phyloP scores from a whole-genome alignment of 2,329 filamentous ascomycete genomes.

The Pestalotiopsis sp. region DNA sequence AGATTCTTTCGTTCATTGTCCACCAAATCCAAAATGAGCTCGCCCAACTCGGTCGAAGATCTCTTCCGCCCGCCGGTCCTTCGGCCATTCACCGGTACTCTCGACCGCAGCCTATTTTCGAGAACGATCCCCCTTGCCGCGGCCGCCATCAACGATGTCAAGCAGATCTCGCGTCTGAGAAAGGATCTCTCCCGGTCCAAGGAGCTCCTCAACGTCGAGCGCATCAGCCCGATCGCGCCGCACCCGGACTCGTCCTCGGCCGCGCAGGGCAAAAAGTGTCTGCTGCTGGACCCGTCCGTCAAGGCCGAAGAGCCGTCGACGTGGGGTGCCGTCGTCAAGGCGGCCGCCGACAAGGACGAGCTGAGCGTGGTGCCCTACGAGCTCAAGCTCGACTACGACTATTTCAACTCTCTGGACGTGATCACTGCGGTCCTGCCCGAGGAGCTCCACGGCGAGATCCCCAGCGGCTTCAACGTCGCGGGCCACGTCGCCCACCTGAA shows the following conservation, averaged over 20 bases:
- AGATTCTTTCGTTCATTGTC: not conserved
- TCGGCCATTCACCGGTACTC: slow-evolving; percentile 69
- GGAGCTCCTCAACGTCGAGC: slow-evolving; percentile 67
- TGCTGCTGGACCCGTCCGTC: slow-evolving; percentile 60
- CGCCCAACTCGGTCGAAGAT: slow-evolving; percentile 37
- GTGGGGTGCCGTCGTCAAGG: slow-evolving; percentile 71
- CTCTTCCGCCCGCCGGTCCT: slow-evolving; percentile 79
- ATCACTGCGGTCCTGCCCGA: slow-evolving; percentile 80
- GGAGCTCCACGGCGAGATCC: slow-evolving; percentile 77
- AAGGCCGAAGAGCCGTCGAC: slow-evolving; percentile 65
- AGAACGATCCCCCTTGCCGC: slow-evolving; percentile 77
- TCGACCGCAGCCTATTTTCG: slow-evolving; percentile 83
- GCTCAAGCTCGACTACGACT: slow-evolving; percentile 76
- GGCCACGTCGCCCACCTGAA: slow-evolving; percentile 95
- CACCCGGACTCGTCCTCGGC: slow-evolving; percentile 61
- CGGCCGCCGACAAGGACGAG: slow-evolving; percentile 69
- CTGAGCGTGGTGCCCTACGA: slow-evolving; percentile 75
- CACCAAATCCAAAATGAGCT: not conserved
- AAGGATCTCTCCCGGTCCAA: slow-evolving; percentile 64
- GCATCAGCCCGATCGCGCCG: slow-evolving; percentile 62
- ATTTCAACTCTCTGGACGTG: slow-evolving; percentile 67
- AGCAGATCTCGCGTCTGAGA: slow-evolving; percentile 73
- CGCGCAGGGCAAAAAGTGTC: slow-evolving; percentile 59
- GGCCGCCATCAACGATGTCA: slow-evolving; percentile 74
- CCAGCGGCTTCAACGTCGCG: slow-evolving; percentile 82